Conservation (phyloP, 2,329 filamentous ascomycete species). For the Hypoxylon sp. region DNA sequence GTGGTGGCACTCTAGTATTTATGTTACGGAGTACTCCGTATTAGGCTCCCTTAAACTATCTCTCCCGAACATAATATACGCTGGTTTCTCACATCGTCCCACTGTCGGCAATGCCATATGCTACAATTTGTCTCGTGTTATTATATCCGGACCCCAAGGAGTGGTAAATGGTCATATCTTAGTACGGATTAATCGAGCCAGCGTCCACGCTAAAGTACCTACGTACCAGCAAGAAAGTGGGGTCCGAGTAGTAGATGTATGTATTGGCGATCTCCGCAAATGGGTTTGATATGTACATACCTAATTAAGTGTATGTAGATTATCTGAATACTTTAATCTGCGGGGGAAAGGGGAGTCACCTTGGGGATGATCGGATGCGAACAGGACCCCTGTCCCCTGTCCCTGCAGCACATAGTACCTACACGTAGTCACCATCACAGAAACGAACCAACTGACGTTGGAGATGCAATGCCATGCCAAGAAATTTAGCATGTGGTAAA, state of each 20-base stretch:
- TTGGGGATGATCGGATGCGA: slow-evolving; percentile 6
- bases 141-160: too few relatives aligned
- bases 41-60: background rate
- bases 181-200: too few relatives aligned
- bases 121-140: slow-evolving; percentile 5
- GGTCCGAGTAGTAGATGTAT: too few relatives aligned
- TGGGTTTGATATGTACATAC: too few relatives aligned
- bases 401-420: too few relatives aligned
- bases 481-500: background rate
- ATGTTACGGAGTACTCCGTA: background rate
- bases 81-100: background rate
- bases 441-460: slow-evolving; percentile 20
- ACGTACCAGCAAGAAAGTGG: too few relatives aligned
- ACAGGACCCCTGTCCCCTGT: background rate
- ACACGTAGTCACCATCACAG: slow-evolving; percentile 6
- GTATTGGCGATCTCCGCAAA: too few relatives aligned
- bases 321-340: background rate
- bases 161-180: too few relatives aligned
- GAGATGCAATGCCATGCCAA: slow-evolving; percentile 28
- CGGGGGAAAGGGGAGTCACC: slow-evolving; percentile 13
- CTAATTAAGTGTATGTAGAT: too few relatives aligned
- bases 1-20: background rate
- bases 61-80: too few relatives aligned
- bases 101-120: slow-evolving; percentile 3
- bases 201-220: too few relatives aligned